phyloP scores from a whole-genome alignment of 495 filamentous ascomycete genomes.

The Tuber magnatum region DNA sequence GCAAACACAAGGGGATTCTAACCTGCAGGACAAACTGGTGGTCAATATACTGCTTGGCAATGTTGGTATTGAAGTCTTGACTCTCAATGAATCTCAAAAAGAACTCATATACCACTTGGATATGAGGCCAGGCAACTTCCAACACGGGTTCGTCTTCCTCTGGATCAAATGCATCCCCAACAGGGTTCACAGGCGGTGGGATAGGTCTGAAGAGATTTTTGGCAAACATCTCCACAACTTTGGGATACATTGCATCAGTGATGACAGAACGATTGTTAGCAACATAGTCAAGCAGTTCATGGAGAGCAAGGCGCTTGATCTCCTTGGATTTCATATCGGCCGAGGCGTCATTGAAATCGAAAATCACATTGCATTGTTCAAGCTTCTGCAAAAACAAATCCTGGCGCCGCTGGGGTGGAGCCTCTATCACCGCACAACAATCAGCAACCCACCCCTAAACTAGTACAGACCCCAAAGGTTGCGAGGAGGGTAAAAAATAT shows the following conservation, averaged over 20 bases:
- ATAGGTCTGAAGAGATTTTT: conserved; percentile 98
- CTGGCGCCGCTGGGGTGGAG: conserved; percentile 87
- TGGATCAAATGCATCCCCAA: conserved; percentile 96
- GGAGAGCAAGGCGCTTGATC: conserved; percentile 93
- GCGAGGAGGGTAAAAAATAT: conserved; percentile 7
- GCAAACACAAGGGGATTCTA: conserved; percentile 29
- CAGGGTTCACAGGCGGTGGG: conserved; percentile 91
- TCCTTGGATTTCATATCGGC: conserved; percentile 99
- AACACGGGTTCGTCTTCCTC: conserved; percentile 98
- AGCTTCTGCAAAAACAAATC: conserved; percentile 99
- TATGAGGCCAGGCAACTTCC: conserved; percentile 98
- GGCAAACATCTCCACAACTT: conserved; percentile 97
- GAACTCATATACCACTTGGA: conserved; percentile 99
- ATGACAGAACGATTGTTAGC: conserved; percentile 98
- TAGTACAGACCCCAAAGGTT: not conserved
- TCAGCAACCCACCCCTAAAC: not conserved
- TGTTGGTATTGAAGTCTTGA: conserved; percentile 99
- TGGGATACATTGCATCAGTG: conserved; percentile 97
- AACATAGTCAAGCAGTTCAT: conserved; percentile 95
- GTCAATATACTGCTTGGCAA: conserved; percentile 97
- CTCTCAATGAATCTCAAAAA: conserved; percentile 98
- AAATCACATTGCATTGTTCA: conserved; percentile 99
- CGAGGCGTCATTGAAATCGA: conserved; percentile 98
- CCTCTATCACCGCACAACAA: conserved; percentile 50
- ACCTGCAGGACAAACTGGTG: conserved; percentile 93